Percentiles rank a stretch among this genome's conserved stretches.
Evolutionary conservation across 129 eudicot species (phyloP).

Genomic region (Sambucus nigra): DNA sequence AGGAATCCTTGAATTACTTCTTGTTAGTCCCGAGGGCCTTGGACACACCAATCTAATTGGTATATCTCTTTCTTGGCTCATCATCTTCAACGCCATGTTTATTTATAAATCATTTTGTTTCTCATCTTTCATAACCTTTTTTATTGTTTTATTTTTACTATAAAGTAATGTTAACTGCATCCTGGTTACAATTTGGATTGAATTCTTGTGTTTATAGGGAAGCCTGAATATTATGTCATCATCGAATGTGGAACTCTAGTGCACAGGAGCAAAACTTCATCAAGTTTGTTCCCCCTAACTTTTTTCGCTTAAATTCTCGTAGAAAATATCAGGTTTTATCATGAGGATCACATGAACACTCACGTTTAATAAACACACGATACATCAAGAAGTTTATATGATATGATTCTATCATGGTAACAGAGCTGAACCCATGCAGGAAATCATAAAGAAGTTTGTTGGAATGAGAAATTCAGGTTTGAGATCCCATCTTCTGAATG

Average conservation of each 20-base stretch:
- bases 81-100: not conserved
- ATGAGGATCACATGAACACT: too few species aligned
- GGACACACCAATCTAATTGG: conserved; percentile 52
- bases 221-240: conserved; percentile 50
- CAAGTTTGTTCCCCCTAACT: conserved; percentile 20
- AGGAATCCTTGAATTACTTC: conserved; percentile 60
- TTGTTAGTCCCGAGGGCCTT: conserved; percentile 73
- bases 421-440: conserved; percentile 17
- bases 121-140: too few species aligned
- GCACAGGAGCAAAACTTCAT: conserved; percentile 48
- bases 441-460: conserved; percentile 38
- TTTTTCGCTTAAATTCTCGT: not conserved
- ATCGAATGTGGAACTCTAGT: conserved; percentile 61
- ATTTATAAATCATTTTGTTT: not conserved
- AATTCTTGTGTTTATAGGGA: conserved; percentile 32
- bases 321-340: not conserved
- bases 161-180: not conserved
- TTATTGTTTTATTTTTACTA: not conserved
- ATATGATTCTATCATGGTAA: not conserved
- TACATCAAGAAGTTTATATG: not conserved
- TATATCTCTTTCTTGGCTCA: conserved; percentile 8
- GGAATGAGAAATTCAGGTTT: conserved; percentile 71
- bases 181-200: not conserved
- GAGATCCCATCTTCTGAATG: conserved; percentile 43
- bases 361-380: too few species aligned